These are phyloP conservation scores for Calcarisporium arbuscula DNA, from an alignment of 2,329 filamentous ascomycete species.

Conservation along the genomic window DNA sequence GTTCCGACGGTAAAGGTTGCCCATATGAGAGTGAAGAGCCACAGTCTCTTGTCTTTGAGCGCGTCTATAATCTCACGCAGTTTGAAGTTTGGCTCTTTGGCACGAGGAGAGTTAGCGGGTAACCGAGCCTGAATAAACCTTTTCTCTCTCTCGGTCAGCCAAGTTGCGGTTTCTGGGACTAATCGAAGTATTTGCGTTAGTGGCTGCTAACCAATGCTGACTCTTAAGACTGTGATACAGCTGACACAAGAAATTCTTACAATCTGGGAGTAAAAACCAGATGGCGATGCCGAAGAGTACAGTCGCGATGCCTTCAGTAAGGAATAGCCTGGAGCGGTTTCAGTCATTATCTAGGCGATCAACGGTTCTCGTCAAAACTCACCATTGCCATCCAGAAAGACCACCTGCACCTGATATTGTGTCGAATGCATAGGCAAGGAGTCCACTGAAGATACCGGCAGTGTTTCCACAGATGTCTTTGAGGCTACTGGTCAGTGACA, in stretches of 20 bases:
- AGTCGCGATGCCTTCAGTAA: slow-evolving; percentile 40
- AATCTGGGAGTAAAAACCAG: slow-evolving; percentile 49
- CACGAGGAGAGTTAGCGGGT: slow-evolving; percentile 35
- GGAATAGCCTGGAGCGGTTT: slow-evolving; percentile 22
- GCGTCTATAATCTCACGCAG: slow-evolving; percentile 29
- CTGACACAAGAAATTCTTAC: slow-evolving; percentile 20
- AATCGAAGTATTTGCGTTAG: slow-evolving; percentile 24
- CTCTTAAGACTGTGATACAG: slow-evolving; percentile 29
- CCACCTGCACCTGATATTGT: slow-evolving; percentile 27
- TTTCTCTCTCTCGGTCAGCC: slow-evolving; percentile 39
- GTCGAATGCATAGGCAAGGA: slow-evolving; percentile 38
- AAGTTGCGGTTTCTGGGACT: slow-evolving; percentile 37
- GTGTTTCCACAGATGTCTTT: slow-evolving; percentile 34
- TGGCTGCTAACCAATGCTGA: slow-evolving; percentile 27
- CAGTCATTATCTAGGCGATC: too few relatives aligned
- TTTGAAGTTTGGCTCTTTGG: slow-evolving; percentile 34
- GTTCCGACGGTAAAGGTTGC: slow-evolving; percentile 37
- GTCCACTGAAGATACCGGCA: slow-evolving; percentile 31
- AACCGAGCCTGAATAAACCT: slow-evolving; percentile 41
- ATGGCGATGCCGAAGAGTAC: slow-evolving; percentile 38
- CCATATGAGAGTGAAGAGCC: slow-evolving; percentile 39
- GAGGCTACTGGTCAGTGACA: too few relatives aligned
- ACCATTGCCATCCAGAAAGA: slow-evolving; percentile 23
- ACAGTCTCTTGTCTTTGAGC: slow-evolving; percentile 34
- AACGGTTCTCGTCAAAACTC: background rate